Base-by-base conservation (phyloP, 768 basidiomycete species). In the Xerocomus spinulosus region DNA sequence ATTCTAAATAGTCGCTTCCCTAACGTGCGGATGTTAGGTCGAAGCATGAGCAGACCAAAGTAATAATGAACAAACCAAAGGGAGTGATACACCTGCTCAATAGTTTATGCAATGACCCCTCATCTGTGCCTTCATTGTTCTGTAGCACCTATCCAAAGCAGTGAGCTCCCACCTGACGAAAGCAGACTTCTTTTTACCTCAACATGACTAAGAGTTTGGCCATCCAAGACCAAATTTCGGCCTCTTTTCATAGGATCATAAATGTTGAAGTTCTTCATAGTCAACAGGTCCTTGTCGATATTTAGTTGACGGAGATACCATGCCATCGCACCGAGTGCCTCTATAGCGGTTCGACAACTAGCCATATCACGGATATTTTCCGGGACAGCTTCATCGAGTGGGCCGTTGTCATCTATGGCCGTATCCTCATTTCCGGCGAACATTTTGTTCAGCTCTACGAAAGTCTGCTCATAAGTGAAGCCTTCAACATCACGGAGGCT, bases 251-350 rank as follows among this genome's bases (percentile, higher is more conserved):
- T 92, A 0, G 96, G 96, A 66, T 97, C 92, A 61, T 95, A 96
- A 32, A 96, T 76, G 57, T 97, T 94, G 77, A 99, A 99, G 63
- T 98, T 98, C 70, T 83, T 87, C 86, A 96, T 93, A 46, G 84
- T 89, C 59, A 99, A 67, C 46, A 99, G 82, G 54, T 97, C 94
- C 62, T 91, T 88, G 70, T 94, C 95, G 53, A 98, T 92, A 61
- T 98, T 98, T 33, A 99, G 77, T 51, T 91, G 89, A 30, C 87
- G 83, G 13, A 98, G 79, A 63, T 92, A 92, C 89, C 92, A 97
- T 35, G 95, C 81, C 87, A 97, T 87, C 2, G 83, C 81, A 1
- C 96, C 96, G 15, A 99, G 69, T 0, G 95, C 87, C 56, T 88
- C 83, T 46, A 97, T 85, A 0, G 92, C 86, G 47, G 71, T 63